These are phyloP conservation scores for Suillus brevipes DNA, from an alignment of 768 basidiomycete species.

Conservation along the genomic window DNA sequence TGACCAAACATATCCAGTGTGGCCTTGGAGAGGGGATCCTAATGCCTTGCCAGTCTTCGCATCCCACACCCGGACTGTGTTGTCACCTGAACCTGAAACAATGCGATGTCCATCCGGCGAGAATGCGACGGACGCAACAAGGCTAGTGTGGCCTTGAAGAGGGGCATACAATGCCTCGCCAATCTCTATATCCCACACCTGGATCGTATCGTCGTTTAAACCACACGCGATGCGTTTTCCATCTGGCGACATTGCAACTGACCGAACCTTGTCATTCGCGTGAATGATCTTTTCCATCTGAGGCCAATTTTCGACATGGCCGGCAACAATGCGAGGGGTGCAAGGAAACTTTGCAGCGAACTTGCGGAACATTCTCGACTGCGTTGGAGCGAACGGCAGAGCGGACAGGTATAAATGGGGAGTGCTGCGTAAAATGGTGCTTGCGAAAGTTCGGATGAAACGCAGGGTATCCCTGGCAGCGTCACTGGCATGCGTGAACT, in stretches of 20 bases:
- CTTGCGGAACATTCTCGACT: conserved; percentile 20
- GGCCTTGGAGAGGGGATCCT: conserved; percentile 14
- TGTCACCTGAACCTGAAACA: conserved; percentile 17
- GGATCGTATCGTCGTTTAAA: conserved; percentile 5
- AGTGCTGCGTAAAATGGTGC: conserved; percentile 17
- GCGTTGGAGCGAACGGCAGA: conserved; percentile 22
- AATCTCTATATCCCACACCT: conserved; percentile 7
- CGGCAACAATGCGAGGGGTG: neutral
- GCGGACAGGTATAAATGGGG: conserved; percentile 29
- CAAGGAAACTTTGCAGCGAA: conserved; percentile 13
- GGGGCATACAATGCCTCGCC: neutral
- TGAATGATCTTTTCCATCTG: neutral
- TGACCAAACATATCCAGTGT: neutral
- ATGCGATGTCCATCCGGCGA: conserved; percentile 28
- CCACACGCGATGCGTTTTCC: conserved; percentile 12
- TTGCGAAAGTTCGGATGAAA: conserved; percentile 17
- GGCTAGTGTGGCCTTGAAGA: neutral
- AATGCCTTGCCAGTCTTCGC: conserved; percentile 17
- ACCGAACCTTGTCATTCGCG: rapidly evolving
- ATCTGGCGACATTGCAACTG: neutral
- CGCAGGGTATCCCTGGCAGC: conserved; percentile 9
- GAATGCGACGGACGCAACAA: conserved; percentile 19
- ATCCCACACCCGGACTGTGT: neutral
- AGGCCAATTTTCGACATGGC: conserved; percentile 5
- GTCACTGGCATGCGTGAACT: neutral